Evolutionary conservation across 2,329 filamentous ascomycete species (phyloP), one percentile per base, ranked within the genome.

Genomic region (Diaporthe australafricana): DNA sequence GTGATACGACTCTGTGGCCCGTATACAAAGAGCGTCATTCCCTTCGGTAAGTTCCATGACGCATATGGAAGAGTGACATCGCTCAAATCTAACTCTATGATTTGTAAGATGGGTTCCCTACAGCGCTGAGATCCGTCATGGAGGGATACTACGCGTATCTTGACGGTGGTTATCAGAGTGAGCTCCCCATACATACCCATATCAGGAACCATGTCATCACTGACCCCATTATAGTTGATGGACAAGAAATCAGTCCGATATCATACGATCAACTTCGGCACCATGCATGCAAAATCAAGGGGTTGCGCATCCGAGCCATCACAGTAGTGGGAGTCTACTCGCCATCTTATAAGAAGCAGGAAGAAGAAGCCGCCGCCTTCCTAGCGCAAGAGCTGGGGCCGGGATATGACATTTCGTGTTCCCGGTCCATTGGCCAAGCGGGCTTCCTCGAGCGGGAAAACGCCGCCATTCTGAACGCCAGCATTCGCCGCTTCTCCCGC

Each of bases 391-490:
- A 65, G 12, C 5, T 65, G n/a, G 60, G 60, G 0, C 60, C 45
- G 0, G 40, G 7, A 0, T 50, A 8, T 8, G 45, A 65, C 5
- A 38, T 65, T 32, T 65, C 60, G 1, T 38, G 60, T 30, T 65
- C 60, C 14, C 30, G 47, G 3, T 50, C 60, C n/a, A 65, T 65
- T 17, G 60, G 60, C 8, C 60, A 50, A 27, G 60, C 60, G 7
- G 60, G 60, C 47, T 55, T 50, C 27, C 30, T 56, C 14, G 52
- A 57, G n/a, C 50, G 40, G 35, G 63, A 60, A 42, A 67, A 68
- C 27, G 60, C 60, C 11, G 60, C 60, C 1, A n/a, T 65, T 14
- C 60, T 65, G 14, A 65, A 65, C 3, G 45, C 60, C 45, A 65
- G 60, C 60, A 50, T 50, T 4, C 60, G 60, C 45, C 60, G 60